These are phyloP conservation scores for Ophiostoma australiae DNA, from an alignment of 2,329 filamentous ascomycete genomes.

Conservation along the genomic window DNA sequence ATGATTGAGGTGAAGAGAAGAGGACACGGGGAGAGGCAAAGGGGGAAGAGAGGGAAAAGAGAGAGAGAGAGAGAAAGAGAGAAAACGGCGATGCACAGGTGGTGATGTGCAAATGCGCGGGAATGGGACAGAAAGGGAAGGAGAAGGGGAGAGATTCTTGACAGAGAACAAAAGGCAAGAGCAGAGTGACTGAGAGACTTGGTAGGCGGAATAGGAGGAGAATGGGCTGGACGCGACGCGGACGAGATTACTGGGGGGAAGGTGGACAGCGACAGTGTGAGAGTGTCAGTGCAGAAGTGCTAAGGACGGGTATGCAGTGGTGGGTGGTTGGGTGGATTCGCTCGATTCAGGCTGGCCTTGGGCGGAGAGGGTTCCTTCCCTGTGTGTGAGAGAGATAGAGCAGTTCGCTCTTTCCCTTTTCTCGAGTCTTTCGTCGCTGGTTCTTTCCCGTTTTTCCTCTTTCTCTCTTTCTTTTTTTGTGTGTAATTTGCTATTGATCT, in stretches of 20 bases:
- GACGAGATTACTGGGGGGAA: constrained; percentile 6
- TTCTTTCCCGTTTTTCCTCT: constrained; percentile 8
- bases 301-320: constrained; percentile 1
- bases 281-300: background rate
- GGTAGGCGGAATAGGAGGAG: background rate
- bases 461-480: background rate
- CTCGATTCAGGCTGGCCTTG: constrained; percentile 3
- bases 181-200: constrained; percentile 14
- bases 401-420: background rate
- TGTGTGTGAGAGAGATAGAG: background rate
- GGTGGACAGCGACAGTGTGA: background rate
- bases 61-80: constrained; percentile 20
- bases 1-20: background rate
- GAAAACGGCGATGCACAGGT: constrained; percentile 30
- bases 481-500: background rate
- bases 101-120: constrained; percentile 18
- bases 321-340: constrained; percentile 11
- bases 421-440: background rate
- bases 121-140: constrained; percentile 24
- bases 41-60: no score
- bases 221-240: background rate
- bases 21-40: background rate
- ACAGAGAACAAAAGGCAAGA: constrained; percentile 25
- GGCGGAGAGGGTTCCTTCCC: background rate
- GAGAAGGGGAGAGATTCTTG: constrained; percentile 32